Conservation (phyloP, 306 rosid genomes). For the Cercis canadensis region DNA sequence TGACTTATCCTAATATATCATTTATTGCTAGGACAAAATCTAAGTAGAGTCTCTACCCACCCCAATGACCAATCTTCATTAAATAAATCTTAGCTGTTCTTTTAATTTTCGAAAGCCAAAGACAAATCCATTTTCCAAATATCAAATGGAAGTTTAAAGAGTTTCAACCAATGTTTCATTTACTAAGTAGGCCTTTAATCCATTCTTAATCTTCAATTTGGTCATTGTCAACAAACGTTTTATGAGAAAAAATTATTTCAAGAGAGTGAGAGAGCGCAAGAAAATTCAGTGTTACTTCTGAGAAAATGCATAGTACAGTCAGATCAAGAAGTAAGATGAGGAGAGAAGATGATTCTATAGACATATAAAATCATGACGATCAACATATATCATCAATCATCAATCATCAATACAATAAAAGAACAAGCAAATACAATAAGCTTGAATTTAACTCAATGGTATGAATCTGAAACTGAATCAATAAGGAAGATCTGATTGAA, state of each 20-base stretch:
- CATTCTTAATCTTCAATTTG: too few relatives aligned
- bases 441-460: constrained; percentile 43
- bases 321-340: constrained; percentile 6
- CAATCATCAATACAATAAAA: constrained; percentile 50
- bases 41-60: constrained; percentile 1
- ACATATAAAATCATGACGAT: constrained; percentile 48
- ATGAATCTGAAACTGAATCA: constrained; percentile 50
- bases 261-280: neutral
- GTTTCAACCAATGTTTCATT: neutral
- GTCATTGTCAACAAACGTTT: constrained; percentile 1
- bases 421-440: constrained; percentile 42
- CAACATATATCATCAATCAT: constrained; percentile 42
- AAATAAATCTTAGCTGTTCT: constrained; percentile 20
- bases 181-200: too few relatives aligned
- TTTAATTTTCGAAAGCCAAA: neutral
- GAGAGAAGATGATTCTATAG: constrained; percentile 36
- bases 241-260: neutral
- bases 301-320: constrained; percentile 24
- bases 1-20: neutral
- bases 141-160: constrained; percentile 14
- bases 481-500: constrained; percentile 33
- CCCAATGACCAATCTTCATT: neutral
- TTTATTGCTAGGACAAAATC: neutral
- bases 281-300: constrained; percentile 15
- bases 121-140: constrained; percentile 7